Percentiles rank a stretch among this genome's conserved stretches.
These are phyloP conservation scores for Dipteronia sinensis DNA, from an alignment of 345 rosid genomes.

Conservation along the genomic window DNA sequence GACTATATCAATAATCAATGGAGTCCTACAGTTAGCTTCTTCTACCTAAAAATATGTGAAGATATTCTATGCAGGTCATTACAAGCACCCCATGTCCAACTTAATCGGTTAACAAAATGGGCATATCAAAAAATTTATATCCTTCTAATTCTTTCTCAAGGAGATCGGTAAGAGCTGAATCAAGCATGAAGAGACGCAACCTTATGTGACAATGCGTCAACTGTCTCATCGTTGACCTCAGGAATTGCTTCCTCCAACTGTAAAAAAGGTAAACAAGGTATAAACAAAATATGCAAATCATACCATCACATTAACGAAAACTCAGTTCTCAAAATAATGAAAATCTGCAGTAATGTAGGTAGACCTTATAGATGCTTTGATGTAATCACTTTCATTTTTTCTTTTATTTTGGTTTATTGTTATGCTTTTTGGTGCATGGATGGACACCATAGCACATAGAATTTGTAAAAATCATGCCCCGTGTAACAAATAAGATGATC, in stretches of 20 bases:
- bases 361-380: neutral
- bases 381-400: neutral
- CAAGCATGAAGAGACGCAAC: slow-evolving; percentile 55
- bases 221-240: slow-evolving; percentile 48
- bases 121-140: neutral
- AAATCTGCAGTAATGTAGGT: neutral
- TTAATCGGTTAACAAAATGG: neutral
- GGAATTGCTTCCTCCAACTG: slow-evolving; percentile 53
- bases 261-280: neutral
- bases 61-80: slow-evolving; percentile 11
- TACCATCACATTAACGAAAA: neutral
- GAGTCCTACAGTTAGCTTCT: slow-evolving; percentile 24
- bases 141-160: slow-evolving; percentile 13
- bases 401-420: neutral
- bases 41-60: slow-evolving; percentile 15
- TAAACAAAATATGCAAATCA: neutral
- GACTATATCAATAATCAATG: neutral
- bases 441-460: neutral
- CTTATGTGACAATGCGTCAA: slow-evolving; percentile 54
- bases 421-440: neutral
- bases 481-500: neutral
- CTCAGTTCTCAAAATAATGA: slow-evolving; percentile 4
- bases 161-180: slow-evolving; percentile 16
- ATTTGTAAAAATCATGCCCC: neutral
- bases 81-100: slow-evolving; percentile 13